Evolutionary conservation across 495 filamentous ascomycete genomes (phyloP).

Genomic region (Rhypophila decipiens): DNA sequence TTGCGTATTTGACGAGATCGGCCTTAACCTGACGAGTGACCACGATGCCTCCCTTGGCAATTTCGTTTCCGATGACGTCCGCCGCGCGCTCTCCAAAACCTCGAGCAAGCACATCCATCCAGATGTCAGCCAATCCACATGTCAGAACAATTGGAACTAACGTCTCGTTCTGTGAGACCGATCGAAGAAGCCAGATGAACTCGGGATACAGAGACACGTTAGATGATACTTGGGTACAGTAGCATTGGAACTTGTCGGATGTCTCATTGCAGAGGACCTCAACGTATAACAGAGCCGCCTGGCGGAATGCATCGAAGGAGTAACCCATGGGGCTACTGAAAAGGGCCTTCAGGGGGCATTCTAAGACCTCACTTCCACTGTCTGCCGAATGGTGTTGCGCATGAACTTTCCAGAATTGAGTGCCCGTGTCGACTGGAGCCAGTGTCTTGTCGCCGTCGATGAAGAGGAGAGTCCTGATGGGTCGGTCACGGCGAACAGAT

Average conservation of each 20-base stretch:
- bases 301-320: constrained; percentile 51
- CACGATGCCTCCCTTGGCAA: constrained; percentile 43
- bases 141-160: constrained; percentile 51
- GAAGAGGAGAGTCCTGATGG: constrained; percentile 41
- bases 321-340: constrained; percentile 48
- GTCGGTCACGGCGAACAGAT: constrained; percentile 2
- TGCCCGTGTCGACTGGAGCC: constrained; percentile 47
- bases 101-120: constrained; percentile 49
- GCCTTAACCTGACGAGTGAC: constrained; percentile 50
- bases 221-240: constrained; percentile 44
- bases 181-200: constrained; percentile 39
- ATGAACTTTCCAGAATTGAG: constrained; percentile 41
- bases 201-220: constrained; percentile 44
- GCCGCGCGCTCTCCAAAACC: constrained; percentile 40
- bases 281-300: constrained; percentile 52
- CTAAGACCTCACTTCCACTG: too few relatives aligned
- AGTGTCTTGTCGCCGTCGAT: constrained; percentile 58
- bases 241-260: constrained; percentile 38
- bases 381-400: not conserved
- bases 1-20: constrained; percentile 38
- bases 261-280: constrained; percentile 21
- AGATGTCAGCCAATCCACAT: constrained; percentile 50
- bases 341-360: constrained; percentile 36
- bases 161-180: constrained; percentile 27
- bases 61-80: constrained; percentile 51